Evolutionary conservation across 257 asterid species (phyloP), one percentile per base, ranked within the genome.

Genomic region (Fraxinus excelsior): DNA sequence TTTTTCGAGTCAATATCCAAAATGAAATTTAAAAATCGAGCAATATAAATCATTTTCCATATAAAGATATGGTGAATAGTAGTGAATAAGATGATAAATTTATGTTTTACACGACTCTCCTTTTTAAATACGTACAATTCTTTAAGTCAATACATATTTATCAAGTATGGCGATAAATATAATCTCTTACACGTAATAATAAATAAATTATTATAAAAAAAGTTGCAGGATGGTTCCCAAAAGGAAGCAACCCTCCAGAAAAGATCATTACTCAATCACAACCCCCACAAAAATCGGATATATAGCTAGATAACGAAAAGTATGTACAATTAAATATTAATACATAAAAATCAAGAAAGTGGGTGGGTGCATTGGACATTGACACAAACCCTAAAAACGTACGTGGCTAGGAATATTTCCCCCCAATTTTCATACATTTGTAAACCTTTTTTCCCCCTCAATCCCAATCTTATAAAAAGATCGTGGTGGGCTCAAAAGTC

Each of bases 241-340:
- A 58, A 1, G 78, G 86, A 81, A 73, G 85, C 88, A 81, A 90
- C 71, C 67, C 76, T 88, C 90, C 71, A 73, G 83, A 84, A 82
- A 51, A 75, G 75, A 82, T 74, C 87, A 85, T 72, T 8, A 25
- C 18, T 8, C 10, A 71, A 74, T 35, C 13, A 46, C 42, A 74
- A 5, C 14, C 32, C 3, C 4, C 14, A 12, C 3, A 44, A 12
- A 44, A 42, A 42, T 5, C 12, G 44, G n/a, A 28, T 31, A 21
- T 58, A 60, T 16, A 32, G 18, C 42, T 1, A 7, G 42, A 34
- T 34, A 62, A 29, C 65, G 21, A 70, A 18, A 60, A 13, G n/a
- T 49, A 13, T 11, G 64, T 35, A 26, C 25, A 62, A 51, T 70
- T 31, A 32, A 28, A 28, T 28, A 28, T 28, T 34, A 35, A 6